These are phyloP conservation scores for Monascus ruber DNA, from an alignment of 2,329 filamentous ascomycete genomes.

Conservation along the genomic window DNA sequence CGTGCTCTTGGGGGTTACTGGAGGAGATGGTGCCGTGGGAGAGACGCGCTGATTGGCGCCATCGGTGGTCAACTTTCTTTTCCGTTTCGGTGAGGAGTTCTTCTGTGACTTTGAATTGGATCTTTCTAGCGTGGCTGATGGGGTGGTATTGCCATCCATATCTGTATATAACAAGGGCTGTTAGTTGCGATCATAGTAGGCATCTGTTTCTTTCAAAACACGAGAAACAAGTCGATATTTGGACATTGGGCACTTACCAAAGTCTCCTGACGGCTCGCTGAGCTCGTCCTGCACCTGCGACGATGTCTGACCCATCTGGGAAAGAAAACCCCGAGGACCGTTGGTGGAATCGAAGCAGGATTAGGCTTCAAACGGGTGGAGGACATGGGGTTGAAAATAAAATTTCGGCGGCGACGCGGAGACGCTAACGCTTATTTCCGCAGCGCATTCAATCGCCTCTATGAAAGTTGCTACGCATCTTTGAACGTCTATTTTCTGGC, in stretches of 20 bases:
- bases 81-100: constrained; percentile 3
- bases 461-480: too few relatives aligned
- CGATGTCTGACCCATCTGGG: constrained; percentile 10
- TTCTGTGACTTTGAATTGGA: neutral
- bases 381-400: neutral
- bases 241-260: constrained; percentile 2
- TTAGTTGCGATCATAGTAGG: too few relatives aligned
- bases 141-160: neutral
- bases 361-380: neutral
- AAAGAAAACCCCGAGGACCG: neutral
- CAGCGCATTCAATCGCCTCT: too few relatives aligned
- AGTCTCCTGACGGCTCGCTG: constrained; percentile 1
- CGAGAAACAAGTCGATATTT: too few relatives aligned
- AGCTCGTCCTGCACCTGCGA: constrained; percentile 7
- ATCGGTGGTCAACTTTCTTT: constrained; percentile 5
- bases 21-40: neutral
- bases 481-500: too few relatives aligned
- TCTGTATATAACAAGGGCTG: too few relatives aligned
- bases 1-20: constrained; percentile 1
- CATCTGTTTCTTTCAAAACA: too few relatives aligned
- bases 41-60: constrained; percentile 1
- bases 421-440: too few relatives aligned
- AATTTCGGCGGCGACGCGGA: neutral
- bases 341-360: neutral
- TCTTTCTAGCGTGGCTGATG: neutral